Evolutionary conservation across 257 asterid species (phyloP).

Genomic region (Petunia axillaris): DNA sequence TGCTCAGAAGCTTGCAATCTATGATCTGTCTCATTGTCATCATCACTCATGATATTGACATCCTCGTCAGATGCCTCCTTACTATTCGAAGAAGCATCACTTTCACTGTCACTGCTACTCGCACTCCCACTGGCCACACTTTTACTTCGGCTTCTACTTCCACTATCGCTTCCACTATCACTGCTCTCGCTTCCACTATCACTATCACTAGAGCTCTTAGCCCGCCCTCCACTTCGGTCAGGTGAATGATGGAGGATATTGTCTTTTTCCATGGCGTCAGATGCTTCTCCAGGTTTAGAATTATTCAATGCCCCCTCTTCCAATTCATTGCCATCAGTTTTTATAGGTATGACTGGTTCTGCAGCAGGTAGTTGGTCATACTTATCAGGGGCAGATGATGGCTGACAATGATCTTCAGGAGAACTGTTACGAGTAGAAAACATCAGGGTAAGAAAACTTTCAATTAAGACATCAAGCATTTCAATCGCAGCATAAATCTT

Average conservation of each 20-base stretch:
- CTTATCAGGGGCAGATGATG: constrained; percentile 54
- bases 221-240: constrained; percentile 53
- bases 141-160: constrained; percentile 67
- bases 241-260: constrained; percentile 54
- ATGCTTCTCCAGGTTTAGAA: constrained; percentile 48
- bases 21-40: constrained; percentile 59
- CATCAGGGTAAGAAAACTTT: constrained; percentile 25
- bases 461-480: constrained; percentile 25
- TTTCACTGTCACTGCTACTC: constrained; percentile 86
- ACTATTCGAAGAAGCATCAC: constrained; percentile 84
- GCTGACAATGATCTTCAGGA: constrained; percentile 56
- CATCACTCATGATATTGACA: constrained; percentile 81
- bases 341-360: constrained; percentile 44
- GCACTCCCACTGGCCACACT: constrained; percentile 71
- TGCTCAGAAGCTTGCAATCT: constrained; percentile 51
- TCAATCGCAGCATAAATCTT: background rate
- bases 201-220: constrained; percentile 71
- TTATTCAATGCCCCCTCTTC: constrained; percentile 57
- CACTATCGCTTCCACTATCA: constrained; percentile 69
- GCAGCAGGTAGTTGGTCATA: constrained; percentile 51
- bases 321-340: constrained; percentile 43
- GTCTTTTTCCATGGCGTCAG: constrained; percentile 44
- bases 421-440: constrained; percentile 51
- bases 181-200: constrained; percentile 69
- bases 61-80: constrained; percentile 94